Conservation (phyloP, 2,329 filamentous ascomycete species). For the Fusarium miscanthi region DNA sequence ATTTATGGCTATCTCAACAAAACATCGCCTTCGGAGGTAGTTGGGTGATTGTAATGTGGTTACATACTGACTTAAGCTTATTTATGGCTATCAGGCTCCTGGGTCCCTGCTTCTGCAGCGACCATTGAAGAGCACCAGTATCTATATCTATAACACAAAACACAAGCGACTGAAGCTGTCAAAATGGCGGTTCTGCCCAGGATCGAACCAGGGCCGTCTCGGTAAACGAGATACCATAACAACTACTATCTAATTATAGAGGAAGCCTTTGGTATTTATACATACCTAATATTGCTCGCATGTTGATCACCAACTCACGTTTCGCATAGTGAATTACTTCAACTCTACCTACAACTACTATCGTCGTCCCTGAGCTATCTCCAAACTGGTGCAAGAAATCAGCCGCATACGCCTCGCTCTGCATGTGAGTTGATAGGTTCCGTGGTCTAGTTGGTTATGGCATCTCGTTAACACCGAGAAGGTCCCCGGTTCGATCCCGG, state of each 20-base stretch:
- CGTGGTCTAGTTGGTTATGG: slow-evolving; percentile 44
- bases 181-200: not conserved
- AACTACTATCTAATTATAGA: not conserved
- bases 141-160: too few species aligned
- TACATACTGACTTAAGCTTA: not conserved
- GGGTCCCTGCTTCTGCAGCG: not conserved
- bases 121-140: not conserved
- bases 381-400: not conserved
- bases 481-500: slow-evolving; percentile 46
- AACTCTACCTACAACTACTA: not conserved
- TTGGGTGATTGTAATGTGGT: not conserved
- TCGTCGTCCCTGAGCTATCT: not conserved
- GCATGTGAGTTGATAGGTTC: slow-evolving; percentile 14
- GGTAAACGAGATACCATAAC: not conserved
- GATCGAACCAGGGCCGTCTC: not conserved
- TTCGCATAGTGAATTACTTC: not conserved
- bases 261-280: not conserved
- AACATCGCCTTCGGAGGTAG: not conserved
- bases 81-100: not conserved
- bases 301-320: not conserved
- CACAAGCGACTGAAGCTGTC: not conserved
- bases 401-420: not conserved
- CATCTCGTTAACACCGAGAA: slow-evolving; percentile 46
- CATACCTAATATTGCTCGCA: not conserved
- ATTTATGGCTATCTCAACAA: not conserved